Conservation (phyloP, 2,329 filamentous ascomycete species). For the Hymenoscyphus infarciens region DNA sequence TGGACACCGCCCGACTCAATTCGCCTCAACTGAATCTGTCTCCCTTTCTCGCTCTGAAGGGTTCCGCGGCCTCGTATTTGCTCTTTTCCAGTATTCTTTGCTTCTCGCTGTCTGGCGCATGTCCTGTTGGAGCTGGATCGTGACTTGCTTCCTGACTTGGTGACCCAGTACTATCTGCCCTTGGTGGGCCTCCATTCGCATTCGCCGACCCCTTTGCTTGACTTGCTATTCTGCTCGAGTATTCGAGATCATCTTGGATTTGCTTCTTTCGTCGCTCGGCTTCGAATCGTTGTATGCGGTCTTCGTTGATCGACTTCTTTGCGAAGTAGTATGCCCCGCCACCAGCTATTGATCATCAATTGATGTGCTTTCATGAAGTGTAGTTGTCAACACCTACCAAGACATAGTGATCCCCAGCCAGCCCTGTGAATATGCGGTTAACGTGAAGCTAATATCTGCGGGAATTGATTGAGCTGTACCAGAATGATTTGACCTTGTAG, state of each 20-base stretch:
- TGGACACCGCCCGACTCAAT: not conserved
- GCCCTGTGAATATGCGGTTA: slow-evolving; percentile 53
- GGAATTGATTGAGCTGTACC: slow-evolving; percentile 43
- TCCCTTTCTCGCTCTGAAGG: slow-evolving; percentile 76
- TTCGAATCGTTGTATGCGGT: slow-evolving; percentile 70
- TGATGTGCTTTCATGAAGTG: not conserved
- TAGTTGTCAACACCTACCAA: slow-evolving; percentile 53
- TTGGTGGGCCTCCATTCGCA: slow-evolving; percentile 48
- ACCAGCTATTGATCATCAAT: slow-evolving; percentile 57
- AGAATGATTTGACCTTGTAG: slow-evolving; percentile 63
- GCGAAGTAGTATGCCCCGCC: slow-evolving; percentile 94
- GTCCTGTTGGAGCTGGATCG: slow-evolving; percentile 83
- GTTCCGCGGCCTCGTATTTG: slow-evolving; percentile 79
- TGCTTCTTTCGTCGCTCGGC: slow-evolving; percentile 58
- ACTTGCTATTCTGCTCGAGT: slow-evolving; percentile 34
- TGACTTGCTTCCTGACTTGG: slow-evolving; percentile 67
- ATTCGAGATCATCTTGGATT: slow-evolving; percentile 52
- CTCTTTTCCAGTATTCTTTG: slow-evolving; percentile 71
- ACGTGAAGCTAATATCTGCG: slow-evolving; percentile 13
- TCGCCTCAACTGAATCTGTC: slow-evolving; percentile 68
- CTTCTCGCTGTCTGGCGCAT: slow-evolving; percentile 69
- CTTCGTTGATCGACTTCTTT: slow-evolving; percentile 89
- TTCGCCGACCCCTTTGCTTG: slow-evolving; percentile 23
- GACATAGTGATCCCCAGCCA: slow-evolving; percentile 86
- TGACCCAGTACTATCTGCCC: slow-evolving; percentile 54